A percentile compares a stretch with the other conserved stretches of the same genome.
phyloP scores from a whole-genome alignment of 139 green algal genomes.

The Micromonas pusilla region DNA sequence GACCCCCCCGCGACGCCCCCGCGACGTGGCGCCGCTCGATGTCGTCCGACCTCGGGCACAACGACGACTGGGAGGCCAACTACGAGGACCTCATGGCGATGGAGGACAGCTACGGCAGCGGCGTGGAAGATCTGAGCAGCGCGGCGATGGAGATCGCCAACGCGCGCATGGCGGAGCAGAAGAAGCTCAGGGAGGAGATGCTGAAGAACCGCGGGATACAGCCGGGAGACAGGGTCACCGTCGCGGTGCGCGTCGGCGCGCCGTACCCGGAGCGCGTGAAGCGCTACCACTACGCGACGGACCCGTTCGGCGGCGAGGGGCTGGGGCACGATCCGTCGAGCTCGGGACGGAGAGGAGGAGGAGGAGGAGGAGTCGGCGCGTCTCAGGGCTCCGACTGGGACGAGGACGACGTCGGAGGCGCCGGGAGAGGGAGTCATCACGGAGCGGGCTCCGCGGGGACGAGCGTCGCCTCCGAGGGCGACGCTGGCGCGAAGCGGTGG shows the following conservation, averaged over 20 bases:
- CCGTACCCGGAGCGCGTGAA: neutral
- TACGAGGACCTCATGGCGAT: conserved; percentile 19
- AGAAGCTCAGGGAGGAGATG: neutral
- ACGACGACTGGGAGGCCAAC: neutral
- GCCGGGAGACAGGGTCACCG: neutral
- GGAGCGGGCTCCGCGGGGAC: no score
- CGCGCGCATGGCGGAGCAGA: neutral
- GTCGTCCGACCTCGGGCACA: neutral
- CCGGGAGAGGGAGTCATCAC: neutral
- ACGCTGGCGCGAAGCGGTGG: neutral
- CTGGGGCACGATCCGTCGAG: neutral
- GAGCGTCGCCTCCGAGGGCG: neutral
- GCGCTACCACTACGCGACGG: neutral
- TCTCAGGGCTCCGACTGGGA: neutral
- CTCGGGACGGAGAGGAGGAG: no score
- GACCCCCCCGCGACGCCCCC: neutral
- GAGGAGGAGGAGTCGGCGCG: neutral
- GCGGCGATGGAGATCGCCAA: neutral
- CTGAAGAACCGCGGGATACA: neutral
- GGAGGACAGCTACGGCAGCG: conserved; percentile 12
- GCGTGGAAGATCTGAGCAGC: neutral
- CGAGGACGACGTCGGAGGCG: neutral
- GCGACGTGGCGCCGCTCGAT: neutral
- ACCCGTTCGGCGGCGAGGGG: neutral
- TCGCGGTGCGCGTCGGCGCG: neutral